These are phyloP conservation scores for Escallonia herrerae DNA, from an alignment of 129 eudicot genomes.

Conservation along the genomic window DNA sequence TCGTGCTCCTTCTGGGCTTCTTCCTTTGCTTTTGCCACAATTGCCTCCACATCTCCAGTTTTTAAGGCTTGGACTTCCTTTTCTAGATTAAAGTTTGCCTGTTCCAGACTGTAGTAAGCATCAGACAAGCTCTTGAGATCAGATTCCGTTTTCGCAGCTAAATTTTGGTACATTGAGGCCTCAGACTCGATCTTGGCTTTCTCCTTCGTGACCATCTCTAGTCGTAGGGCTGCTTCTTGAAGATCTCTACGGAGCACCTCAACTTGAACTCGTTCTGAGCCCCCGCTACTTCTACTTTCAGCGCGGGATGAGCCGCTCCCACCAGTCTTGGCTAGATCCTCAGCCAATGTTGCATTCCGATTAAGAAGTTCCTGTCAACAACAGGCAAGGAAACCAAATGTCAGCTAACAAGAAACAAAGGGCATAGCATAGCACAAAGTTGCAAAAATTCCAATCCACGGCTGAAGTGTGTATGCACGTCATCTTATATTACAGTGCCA, in stretches of 20 bases:
- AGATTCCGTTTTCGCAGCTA: constrained; percentile 62
- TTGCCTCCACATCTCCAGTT: constrained; percentile 57
- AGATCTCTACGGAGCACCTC: constrained; percentile 74
- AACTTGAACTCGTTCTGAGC: constrained; percentile 64
- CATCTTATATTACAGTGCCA: no score
- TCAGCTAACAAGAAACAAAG: no score
- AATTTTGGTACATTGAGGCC: constrained; percentile 36
- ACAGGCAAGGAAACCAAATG: no score
- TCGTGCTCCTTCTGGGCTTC: constrained; percentile 94
- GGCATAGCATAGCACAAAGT: no score
- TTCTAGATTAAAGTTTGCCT: constrained; percentile 71
- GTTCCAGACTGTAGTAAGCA: constrained; percentile 91
- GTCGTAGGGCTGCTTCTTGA: constrained; percentile 49
- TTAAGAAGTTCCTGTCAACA: constrained; percentile 63
- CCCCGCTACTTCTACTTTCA: constrained; percentile 35
- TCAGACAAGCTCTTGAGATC: constrained; percentile 86
- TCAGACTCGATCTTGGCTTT: constrained; percentile 49
- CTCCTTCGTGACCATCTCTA: constrained; percentile 59
- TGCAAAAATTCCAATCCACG: no score
- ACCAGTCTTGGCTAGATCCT: constrained; percentile 64
- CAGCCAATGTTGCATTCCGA: constrained; percentile 77
- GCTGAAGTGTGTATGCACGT: no score
- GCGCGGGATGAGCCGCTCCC: constrained; percentile 38
- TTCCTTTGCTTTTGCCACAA: constrained; percentile 73
- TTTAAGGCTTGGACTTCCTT: constrained; percentile 50